These are phyloP conservation scores for Funneliformis mosseae DNA, from an alignment of 192 early-diverging fungal species.

Conservation along the genomic window DNA sequence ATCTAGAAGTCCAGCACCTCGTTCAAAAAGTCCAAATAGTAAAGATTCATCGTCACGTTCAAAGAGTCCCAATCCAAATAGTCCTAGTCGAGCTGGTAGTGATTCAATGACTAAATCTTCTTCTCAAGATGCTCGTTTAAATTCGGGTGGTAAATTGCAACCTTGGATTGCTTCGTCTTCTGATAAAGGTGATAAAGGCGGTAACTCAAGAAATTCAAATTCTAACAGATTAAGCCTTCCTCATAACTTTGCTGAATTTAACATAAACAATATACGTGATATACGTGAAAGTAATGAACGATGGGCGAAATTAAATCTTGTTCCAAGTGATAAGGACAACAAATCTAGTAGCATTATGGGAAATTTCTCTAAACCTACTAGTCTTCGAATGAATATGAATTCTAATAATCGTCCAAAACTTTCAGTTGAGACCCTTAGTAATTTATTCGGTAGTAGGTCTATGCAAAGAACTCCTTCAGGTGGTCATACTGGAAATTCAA, in stretches of 20 bases:
- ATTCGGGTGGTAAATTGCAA: background rate
- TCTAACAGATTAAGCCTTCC: conserved; percentile 29
- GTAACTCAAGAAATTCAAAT: conserved; percentile 24
- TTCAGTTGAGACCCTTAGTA: conserved; percentile 2
- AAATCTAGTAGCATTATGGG: conserved; percentile 8
- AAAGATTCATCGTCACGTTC: conserved; percentile 22
- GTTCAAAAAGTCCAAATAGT: background rate
- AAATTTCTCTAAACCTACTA: conserved; percentile 16
- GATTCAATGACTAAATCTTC: conserved; percentile 3
- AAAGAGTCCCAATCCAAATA: conserved; percentile 16
- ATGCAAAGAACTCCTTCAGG: conserved; percentile 31
- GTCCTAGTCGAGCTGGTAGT: background rate
- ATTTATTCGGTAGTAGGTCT: background rate
- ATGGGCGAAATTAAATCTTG: conserved; percentile 29
- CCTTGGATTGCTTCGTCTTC: conserved; percentile 15
- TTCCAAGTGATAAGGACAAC: background rate
- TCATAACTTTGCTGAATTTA: conserved; percentile 24
- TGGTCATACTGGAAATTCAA: background rate
- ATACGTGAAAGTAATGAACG: conserved; percentile 32
- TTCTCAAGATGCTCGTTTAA: conserved; percentile 28
- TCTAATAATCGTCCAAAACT: conserved; percentile 9
- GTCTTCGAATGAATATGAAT: background rate
- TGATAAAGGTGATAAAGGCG: background rate
- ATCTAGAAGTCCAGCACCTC: conserved; percentile 25
- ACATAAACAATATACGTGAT: conserved; percentile 21